Base-by-base conservation (phyloP, 495 filamentous ascomycete species). In the Gamarada debralockiae region DNA sequence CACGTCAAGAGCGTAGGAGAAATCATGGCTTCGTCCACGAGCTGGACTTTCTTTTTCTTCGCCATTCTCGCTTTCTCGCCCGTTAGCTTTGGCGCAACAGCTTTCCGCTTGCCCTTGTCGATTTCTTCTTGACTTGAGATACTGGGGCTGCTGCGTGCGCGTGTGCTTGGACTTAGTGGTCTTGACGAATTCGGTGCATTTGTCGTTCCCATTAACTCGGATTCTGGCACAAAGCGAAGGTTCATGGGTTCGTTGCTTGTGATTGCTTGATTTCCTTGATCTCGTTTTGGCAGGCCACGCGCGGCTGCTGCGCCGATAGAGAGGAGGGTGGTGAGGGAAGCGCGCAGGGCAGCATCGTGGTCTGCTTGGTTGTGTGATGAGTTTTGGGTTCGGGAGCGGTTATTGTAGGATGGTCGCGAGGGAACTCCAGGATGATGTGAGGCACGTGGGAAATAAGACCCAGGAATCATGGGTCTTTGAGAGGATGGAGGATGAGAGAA, bases 261-360 rank as follows among this genome's bases (percentile, higher is more conserved):
- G 9, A 38, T 40, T 24, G 34, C 20, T 1, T 17, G 38, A 31
- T 9, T 42, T n/a, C 15, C 40, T 25, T 70, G 58, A 3, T 78
- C 71, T 17, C 74, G 61, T 62, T 95, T 96, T 1, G 88, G 81
- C 3, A 93, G 73, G 20, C 88, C 84, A 20, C 93, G 80, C 2
- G 90, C 92, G 5, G 69, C 69, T 3, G 90, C 91, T 1, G 92
- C 91, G 1, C 89, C 93, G 64, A 88, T 92, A 37, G 90, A 95
- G 3, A 98, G 80, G n/a, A 98, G 80, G 2, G 93, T 98, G 6
- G 91, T 95, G 3, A 98, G 75, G 50, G 89, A 95, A 6, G 93
- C 90, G 33, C 93, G 84, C 1, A 98, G 80, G 0, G 92, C 93
- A 21, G 90, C 92, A 65, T 98, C 93, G 58, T 97, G 90, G 50